A percentile compares a stretch with the other conserved stretches of the same genome.
Conservation (phyloP, 1,284 basidiomycete species). For the Somion occarium region DNA sequence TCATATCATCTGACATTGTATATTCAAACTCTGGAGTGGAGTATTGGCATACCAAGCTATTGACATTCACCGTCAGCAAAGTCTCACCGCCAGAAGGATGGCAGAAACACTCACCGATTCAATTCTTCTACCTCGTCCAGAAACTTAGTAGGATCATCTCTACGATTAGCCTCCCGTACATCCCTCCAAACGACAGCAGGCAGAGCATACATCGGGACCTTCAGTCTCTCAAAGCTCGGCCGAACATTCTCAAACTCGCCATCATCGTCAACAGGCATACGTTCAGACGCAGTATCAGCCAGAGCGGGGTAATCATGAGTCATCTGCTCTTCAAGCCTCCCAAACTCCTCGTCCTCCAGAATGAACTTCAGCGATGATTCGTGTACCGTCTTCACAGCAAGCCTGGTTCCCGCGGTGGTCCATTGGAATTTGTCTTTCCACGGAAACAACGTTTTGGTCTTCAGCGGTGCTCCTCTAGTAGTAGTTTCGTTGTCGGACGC, state of each 20-base stretch:
- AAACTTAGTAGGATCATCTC: constrained; percentile 17
- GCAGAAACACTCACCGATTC: constrained; percentile 17
- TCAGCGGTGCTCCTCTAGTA: constrained; percentile 11
- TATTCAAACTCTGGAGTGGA: no score
- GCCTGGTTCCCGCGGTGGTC: constrained; percentile 19
- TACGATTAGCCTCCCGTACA: constrained; percentile 15
- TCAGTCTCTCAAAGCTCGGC: constrained; percentile 10
- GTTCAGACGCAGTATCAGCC: background rate
- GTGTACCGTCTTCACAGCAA: constrained; percentile 14
- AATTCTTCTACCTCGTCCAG: constrained; percentile 11
- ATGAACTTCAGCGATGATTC: constrained; percentile 16
- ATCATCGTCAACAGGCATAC: background rate
- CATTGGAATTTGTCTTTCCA: constrained; percentile 18
- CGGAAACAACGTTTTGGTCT: constrained; percentile 18
- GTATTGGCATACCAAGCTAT: no score
- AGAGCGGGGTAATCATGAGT: constrained; percentile 5
- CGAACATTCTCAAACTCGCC: no score
- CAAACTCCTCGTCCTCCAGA: constrained; percentile 19
- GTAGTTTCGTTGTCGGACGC: background rate
- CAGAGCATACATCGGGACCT: constrained; percentile 12
- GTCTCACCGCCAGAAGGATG: no score
- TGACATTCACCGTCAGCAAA: no score
- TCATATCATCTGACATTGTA: no score
- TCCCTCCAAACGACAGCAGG: constrained; percentile 23
- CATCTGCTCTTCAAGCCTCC: constrained; percentile 13